A percentile compares a stretch with the other conserved stretches of the same genome.
These are phyloP conservation scores for Stromatinia cepivora DNA, from an alignment of 2,329 filamentous ascomycete genomes.

Conservation along the genomic window DNA sequence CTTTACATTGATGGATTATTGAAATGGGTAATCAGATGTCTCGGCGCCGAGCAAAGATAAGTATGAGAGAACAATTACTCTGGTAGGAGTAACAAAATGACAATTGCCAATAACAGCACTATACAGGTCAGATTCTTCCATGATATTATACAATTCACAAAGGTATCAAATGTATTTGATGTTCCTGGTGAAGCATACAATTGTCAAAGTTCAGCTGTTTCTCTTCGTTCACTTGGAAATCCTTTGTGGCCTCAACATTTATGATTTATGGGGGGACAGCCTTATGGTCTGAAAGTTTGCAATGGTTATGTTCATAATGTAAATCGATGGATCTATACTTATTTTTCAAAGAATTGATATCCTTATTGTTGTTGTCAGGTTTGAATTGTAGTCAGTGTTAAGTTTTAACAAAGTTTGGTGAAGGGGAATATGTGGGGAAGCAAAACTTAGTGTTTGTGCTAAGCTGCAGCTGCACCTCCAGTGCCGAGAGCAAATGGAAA, in stretches of 20 bases:
- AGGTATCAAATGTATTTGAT: neutral
- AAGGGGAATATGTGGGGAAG: neutral
- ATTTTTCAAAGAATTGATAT: neutral
- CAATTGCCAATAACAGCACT: neutral
- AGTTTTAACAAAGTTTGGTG: neutral
- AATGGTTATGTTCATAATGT: too few species aligned
- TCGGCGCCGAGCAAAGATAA: neutral
- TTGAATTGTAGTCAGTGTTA: neutral
- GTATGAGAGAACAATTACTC: neutral
- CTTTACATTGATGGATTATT: neutral
- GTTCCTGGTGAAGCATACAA: neutral
- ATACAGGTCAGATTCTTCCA: too few species aligned
- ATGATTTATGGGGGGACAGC: neutral
- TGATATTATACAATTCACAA: neutral
- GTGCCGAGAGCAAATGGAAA: neutral
- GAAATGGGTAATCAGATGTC: neutral
- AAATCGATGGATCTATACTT: too few species aligned
- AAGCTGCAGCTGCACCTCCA: neutral
- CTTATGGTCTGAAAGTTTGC: neutral
- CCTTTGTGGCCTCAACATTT: neutral
- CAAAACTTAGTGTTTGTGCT: neutral
- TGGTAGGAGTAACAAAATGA: neutral
- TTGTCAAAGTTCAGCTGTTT: neutral
- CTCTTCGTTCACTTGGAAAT: neutral
- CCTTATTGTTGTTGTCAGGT: neutral